Evolutionary conservation across 371 early-diverging fungal species (phyloP), one percentile per base, ranked within the genome.

Genomic region (Mortierella sp.): DNA sequence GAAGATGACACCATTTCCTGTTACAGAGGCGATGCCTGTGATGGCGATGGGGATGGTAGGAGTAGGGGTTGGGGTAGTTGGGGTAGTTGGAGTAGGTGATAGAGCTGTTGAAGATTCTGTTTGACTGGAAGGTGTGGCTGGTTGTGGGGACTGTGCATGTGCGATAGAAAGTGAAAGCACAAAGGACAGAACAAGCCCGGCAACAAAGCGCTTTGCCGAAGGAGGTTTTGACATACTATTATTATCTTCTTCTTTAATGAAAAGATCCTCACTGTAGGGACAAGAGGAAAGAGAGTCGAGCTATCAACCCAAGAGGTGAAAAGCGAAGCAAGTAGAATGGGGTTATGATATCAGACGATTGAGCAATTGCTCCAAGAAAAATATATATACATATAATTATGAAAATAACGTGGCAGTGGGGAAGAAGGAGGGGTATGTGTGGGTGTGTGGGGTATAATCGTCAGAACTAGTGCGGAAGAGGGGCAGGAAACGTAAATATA

Each of bases 1-100:
- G 40, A 37, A 75, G 40, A 79, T 62, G 16, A 18, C 12, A 0
- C 71, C 62, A 14, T 72, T 39, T 20, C 71, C 64, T 5, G 68
- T 49, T 20, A 69, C 72, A 1, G 80, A 66, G 37, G 75, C 75
- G 3, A 72, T 22, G 26, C 65, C 68, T 5, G 72, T 20, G 30
- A 72, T 75, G 28, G 72, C 71, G 11, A 1, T 59, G 1, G 80
- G 80, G 10, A 52, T 58, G 1, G 16, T 24, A 22, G 20, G 26
- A 12, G 18, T 32, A 43, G 62, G 35, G 0, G 62, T 32, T 52
- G 62, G 24, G 0, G 62, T 22, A 1, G 62, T 24, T 1, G 72
- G 35, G 26, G 60, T 37, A 47, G 20, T 18, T 47, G 20, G 20
- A 9, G 43, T 11, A 14, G 43, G 43, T 24, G 68, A n/a, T 28